phyloP scores from a whole-genome alignment of 306 rosid species.

The Fragaria iinumae region DNA sequence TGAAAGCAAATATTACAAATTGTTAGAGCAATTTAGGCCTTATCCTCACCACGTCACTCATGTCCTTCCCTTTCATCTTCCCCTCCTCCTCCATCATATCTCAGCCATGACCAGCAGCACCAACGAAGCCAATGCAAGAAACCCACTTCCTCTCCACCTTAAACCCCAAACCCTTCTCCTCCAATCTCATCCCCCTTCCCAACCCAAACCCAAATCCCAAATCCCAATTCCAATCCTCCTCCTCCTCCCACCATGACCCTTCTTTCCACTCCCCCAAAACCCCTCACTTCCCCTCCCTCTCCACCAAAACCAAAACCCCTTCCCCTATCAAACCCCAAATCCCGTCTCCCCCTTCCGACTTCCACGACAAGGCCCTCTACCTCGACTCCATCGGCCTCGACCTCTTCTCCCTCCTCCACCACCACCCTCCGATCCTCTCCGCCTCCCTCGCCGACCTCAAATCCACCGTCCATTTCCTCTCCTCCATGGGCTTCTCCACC shows the following conservation, averaged over 20 bases:
- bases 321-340: conserved; percentile 16
- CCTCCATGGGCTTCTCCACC: conserved; percentile 56
- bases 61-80: background rate
- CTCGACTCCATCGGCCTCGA: conserved; percentile 85
- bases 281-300: conserved; percentile 8
- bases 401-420: conserved; percentile 58
- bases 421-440: conserved; percentile 61
- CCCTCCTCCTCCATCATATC: background rate
- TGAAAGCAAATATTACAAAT: background rate
- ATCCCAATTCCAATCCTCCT: conserved; percentile 15
- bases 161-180: conserved; percentile 16
- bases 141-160: conserved; percentile 27
- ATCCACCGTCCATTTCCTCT: conserved; percentile 58
- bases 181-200: conserved; percentile 20
- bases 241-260: conserved; percentile 19
- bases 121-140: conserved; percentile 28
- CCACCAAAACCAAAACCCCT: background rate
- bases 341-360: conserved; percentile 30
- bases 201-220: conserved; percentile 17
- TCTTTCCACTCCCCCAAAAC: background rate
- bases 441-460: conserved; percentile 53
- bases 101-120: conserved; percentile 10
- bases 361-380: conserved; percentile 62
- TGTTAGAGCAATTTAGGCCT: conserved; percentile 10
- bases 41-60: conserved; percentile 4